Conservation (phyloP, 441 rosid species). For the Breynia disticha region DNA sequence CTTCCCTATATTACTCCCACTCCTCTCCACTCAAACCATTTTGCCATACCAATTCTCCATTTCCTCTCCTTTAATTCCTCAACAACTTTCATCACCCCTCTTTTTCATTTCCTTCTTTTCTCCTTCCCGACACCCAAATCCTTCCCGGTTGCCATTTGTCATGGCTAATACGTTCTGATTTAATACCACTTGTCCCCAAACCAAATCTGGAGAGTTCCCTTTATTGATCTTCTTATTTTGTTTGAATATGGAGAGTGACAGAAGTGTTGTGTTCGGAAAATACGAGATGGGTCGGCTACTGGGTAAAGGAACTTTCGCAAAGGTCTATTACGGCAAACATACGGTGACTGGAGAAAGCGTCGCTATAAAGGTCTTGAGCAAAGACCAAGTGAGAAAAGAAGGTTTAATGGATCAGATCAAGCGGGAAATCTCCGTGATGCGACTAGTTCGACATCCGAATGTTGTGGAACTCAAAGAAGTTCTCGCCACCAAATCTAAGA, state of each 20-base stretch:
- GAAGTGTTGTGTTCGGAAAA: slow-evolving; percentile 43
- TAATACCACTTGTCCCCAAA: too few relatives aligned
- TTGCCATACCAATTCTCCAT: too few relatives aligned
- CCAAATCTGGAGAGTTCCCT: too few relatives aligned
- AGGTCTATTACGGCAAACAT: slow-evolving; percentile 54
- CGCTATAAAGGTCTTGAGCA: slow-evolving; percentile 60
- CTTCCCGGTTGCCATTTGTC: too few relatives aligned
- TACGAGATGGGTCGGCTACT: slow-evolving; percentile 69
- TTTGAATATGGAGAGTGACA: slow-evolving; percentile 24
- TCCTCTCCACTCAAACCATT: too few relatives aligned
- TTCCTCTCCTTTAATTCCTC: too few relatives aligned
- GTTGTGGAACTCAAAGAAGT: slow-evolving; percentile 64
- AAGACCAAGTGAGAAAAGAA: slow-evolving; percentile 49
- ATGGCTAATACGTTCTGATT: too few relatives aligned
- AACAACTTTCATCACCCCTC: too few relatives aligned
- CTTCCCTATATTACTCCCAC: too few relatives aligned
- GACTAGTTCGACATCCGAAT: slow-evolving; percentile 67
- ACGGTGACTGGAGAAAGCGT: slow-evolving; percentile 41
- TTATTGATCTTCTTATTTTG: neutral
- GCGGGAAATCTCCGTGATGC: slow-evolving; percentile 65
- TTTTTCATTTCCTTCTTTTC: too few relatives aligned
- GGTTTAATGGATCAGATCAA: slow-evolving; percentile 82
- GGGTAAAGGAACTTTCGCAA: slow-evolving; percentile 78
- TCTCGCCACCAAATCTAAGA: slow-evolving; percentile 59
- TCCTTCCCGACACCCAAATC: too few relatives aligned